These are phyloP conservation scores for Canariomyces notabilis DNA, from an alignment of 2,329 filamentous ascomycete species.

Conservation along the genomic window DNA sequence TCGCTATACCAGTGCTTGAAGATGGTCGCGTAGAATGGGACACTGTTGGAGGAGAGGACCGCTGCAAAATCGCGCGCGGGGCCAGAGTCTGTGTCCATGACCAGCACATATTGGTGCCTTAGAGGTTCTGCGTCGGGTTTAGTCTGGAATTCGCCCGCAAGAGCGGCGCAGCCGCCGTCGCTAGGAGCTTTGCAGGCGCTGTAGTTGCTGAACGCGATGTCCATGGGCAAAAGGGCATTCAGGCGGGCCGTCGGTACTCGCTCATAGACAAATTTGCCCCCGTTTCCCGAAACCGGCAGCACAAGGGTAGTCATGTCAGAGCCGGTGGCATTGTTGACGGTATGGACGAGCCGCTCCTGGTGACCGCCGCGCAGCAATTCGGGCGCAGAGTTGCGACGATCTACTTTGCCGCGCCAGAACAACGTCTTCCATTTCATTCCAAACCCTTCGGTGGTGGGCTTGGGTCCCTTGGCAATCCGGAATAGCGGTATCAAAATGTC, in stretches of 20 bases:
- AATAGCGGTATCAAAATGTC: slow-evolving; percentile 70
- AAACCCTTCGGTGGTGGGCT: slow-evolving; percentile 50
- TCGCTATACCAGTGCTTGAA: slow-evolving; percentile 78
- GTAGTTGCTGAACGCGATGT: slow-evolving; percentile 55
- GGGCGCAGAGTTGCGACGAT: slow-evolving; percentile 43
- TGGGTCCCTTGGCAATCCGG: slow-evolving; percentile 37
- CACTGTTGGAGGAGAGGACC: slow-evolving; percentile 59
- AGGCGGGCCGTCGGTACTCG: slow-evolving; percentile 49
- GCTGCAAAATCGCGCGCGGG: slow-evolving; percentile 55
- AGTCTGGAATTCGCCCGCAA: slow-evolving; percentile 48
- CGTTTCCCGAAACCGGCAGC: slow-evolving; percentile 40
- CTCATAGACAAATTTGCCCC: slow-evolving; percentile 50
- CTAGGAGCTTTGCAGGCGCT: slow-evolving; percentile 47
- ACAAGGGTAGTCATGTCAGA: slow-evolving; percentile 50
- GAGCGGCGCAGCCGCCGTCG: slow-evolving; percentile 38
- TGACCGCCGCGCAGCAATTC: slow-evolving; percentile 62
- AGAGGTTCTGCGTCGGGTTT: slow-evolving; percentile 46
- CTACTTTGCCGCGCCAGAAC: slow-evolving; percentile 71
- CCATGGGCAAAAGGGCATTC: slow-evolving; percentile 47
- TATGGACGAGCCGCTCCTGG: slow-evolving; percentile 65
- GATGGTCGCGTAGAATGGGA: slow-evolving; percentile 66
- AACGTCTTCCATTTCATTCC: slow-evolving; percentile 58
- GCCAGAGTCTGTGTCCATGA: slow-evolving; percentile 66
- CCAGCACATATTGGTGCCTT: slow-evolving; percentile 64
- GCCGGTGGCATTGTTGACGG: slow-evolving; percentile 54